A percentile compares a stretch with the other conserved stretches of the same genome.
Conservation (phyloP, 768 basidiomycete genomes). For the Suillus placidus region DNA sequence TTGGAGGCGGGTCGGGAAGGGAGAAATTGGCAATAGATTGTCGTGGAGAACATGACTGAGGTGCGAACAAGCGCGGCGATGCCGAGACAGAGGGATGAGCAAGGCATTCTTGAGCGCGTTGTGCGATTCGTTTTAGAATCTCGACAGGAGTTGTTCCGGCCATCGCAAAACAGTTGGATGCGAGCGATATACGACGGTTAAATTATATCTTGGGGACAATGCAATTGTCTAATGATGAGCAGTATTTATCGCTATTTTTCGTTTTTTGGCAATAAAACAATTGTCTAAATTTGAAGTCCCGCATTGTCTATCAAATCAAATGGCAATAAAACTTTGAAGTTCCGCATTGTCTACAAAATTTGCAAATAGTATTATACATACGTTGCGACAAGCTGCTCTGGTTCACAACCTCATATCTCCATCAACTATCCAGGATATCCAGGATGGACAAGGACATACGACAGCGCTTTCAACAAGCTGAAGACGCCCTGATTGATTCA, state of each 20-base stretch:
- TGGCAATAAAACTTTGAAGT: too few relatives aligned
- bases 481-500: not conserved
- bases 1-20: conserved; percentile 13
- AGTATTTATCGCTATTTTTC: not conserved
- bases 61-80: not conserved
- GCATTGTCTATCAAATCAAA: too few relatives aligned
- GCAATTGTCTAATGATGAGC: too few relatives aligned
- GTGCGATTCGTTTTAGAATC: not conserved
- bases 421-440: too few relatives aligned
- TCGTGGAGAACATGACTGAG: not conserved
- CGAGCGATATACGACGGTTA: not conserved
- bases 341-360: too few relatives aligned
- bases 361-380: too few relatives aligned
- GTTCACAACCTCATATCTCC: not conserved
- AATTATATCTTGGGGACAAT: not conserved
- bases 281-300: too few relatives aligned
- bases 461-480: not conserved
- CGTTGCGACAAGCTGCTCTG: not conserved
- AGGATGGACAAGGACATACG: conserved; percentile 6
- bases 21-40: not conserved
- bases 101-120: accelerated
- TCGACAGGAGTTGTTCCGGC: not conserved
- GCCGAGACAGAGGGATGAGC: not conserved
- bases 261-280: too few relatives aligned
- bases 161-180: not conserved